Evolutionary conservation across 257 asterid species (phyloP), one percentile per base, ranked within the genome.

Genomic region (Striga asiatica): DNA sequence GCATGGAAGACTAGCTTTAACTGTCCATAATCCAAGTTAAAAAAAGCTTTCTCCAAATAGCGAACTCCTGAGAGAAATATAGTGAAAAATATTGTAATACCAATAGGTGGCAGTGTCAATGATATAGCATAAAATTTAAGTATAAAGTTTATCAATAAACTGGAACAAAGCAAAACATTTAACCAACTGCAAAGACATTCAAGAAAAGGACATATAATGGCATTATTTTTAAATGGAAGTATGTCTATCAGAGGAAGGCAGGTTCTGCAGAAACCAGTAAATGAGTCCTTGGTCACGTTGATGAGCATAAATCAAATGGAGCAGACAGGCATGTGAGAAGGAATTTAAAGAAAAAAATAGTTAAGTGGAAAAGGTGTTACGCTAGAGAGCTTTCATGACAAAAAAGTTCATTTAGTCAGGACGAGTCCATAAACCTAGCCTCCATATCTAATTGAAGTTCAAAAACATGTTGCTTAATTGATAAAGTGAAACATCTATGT

Each of bases 11-110:
- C 98, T 50, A 91, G 77, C 75, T 87, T 91, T 61, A 87, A 68
- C 65, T 91, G 98, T 67, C 98, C 97, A 24, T 84, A 87, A 61
- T 91, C 98, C 19, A 91, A 77, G 74, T 84, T 87, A 62, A 91
- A 91, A 64, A 91, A 79, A 66, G 95, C 98, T 74, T 91, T 91
- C 76, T 87, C 98, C 93, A 91, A 79, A 77, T 91, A 91, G 65
- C 97, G 95, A 46, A 91, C 95, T 62, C 98, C 98, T 91, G 91
- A 59, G 66, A 69, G 41, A 32, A 52, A 49, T 63, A 13, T 35
- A 25, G 34, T 53, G n/a, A n/a, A 43, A 50, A 55, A 42, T 24
- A 10, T 34, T 16, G 58, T 47, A 42, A 29, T 28, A 13, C 49
- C 52, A 45, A 42, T 4, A 8, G 34, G 53, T 39, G 19, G 14